Base-by-base conservation (phyloP, 108 stramenopile species). In the Cyclotella kingstonii region DNA sequence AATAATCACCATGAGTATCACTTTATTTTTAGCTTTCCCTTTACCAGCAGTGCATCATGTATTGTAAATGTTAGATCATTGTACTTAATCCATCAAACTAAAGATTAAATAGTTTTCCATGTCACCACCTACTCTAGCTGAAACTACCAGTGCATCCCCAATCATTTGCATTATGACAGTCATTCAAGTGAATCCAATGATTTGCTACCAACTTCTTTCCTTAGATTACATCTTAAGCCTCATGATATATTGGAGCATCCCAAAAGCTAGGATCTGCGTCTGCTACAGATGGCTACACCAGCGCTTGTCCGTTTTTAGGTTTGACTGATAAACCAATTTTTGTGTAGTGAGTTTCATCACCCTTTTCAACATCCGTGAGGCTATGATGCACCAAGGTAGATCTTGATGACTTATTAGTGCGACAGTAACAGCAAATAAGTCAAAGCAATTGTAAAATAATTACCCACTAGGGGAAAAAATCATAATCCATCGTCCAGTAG, bases 161-260 rank as follows among this genome's bases (percentile, higher is more conserved):
- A 10, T 58, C 46, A 70, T 86, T 86, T 10, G 85, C 82, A n/a
- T 73, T 79, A 12, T 54, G 73, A 43, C 87, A 90, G 69, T 90
- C 84, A 66, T 84, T 84, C 29, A 84, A 33, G 65, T 81, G 70
- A 44, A 75, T 84, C 91, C 91, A 93, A 68, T 73, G 75, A 70
- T 93, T 93, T 21, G 91, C 91, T 11, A 83, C 91, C 49, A 78
- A 59, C 40, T 93, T 93, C 41, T 68, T 78, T 2, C 91, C 91
- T 47, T 80, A 72, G 39, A 81, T 70, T 14, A 93, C 91, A 47
- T 79, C 73, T 15, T 70, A 68, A 17, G 91, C 91, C 56, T 87
- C 85, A 57, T 93, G 91, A 68, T 31, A 67, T 66, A 73, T 73
- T 23, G 66, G 36, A 0, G 11, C 31, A 43, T 73, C 72, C 69